Conservation (phyloP, 2,329 filamentous ascomycete genomes). For the Hypocrella siamensis region DNA sequence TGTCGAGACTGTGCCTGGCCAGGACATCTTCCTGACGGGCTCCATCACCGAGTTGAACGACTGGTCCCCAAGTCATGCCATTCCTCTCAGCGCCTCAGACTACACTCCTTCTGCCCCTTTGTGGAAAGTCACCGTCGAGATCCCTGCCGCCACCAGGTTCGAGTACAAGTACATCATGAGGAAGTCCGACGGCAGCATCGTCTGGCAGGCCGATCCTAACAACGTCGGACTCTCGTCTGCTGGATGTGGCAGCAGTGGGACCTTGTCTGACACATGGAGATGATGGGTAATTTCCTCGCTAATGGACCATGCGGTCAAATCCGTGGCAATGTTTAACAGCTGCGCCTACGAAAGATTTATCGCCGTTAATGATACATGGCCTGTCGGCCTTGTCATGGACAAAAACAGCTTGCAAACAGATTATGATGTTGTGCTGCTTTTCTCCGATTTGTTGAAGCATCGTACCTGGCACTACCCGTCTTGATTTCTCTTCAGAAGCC, state of each 20-base stretch:
- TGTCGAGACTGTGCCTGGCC: conserved; percentile 4
- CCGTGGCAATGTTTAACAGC: too few species aligned
- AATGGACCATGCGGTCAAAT: too few species aligned
- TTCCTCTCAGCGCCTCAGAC: conserved; percentile 32
- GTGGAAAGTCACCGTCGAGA: conserved; percentile 34
- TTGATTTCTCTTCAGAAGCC: too few species aligned
- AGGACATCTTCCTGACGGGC: conserved; percentile 10
- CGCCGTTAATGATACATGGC: too few species aligned
- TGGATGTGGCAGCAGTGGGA: conserved; percentile 1
- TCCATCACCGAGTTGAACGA: conserved; percentile 21
- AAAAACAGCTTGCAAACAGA: too few species aligned
- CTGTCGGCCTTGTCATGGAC: too few species aligned
- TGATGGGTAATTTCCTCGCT: too few species aligned
- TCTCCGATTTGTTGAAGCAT: too few species aligned
- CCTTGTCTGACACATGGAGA: conserved; percentile 2
- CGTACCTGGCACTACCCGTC: too few species aligned
- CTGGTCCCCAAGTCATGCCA: conserved; percentile 23
- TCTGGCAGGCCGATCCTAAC: conserved; percentile 42
- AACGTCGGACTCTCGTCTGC: conserved; percentile 8
- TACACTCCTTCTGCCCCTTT: conserved; percentile 38
- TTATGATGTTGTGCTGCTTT: too few species aligned
- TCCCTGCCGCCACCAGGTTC: conserved; percentile 36
- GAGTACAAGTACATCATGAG: conserved; percentile 48
- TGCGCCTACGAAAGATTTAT: too few species aligned
- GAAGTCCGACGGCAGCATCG: conserved; percentile 28